phyloP scores from a whole-genome alignment of 1,284 basidiomycete species.

The Butyriboletus regius region DNA sequence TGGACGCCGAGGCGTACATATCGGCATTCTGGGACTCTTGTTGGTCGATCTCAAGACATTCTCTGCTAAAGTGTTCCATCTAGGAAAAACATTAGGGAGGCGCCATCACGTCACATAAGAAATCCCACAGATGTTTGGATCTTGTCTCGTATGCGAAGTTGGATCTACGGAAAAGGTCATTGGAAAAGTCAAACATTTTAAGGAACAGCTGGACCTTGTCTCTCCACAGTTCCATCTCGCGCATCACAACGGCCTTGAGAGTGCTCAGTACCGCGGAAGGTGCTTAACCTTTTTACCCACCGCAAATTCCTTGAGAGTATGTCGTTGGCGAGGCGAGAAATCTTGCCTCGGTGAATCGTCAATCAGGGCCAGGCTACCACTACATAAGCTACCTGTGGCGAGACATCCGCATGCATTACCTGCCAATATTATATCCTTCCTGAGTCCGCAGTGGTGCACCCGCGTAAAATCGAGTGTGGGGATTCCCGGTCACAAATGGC shows the following conservation, averaged over 20 bases:
- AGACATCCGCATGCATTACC: slow-evolving; percentile 38
- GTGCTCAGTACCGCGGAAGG: slow-evolving; percentile 5
- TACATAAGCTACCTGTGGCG: slow-evolving; percentile 6
- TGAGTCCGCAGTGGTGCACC: slow-evolving; percentile 82
- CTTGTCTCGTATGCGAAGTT: slow-evolving; percentile 80
- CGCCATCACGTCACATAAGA: neutral
- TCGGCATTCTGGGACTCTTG: slow-evolving; percentile 35
- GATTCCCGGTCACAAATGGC: slow-evolving; percentile 66
- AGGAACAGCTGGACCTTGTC: slow-evolving; percentile 63
- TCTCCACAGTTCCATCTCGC: slow-evolving; percentile 90
- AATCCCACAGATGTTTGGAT: slow-evolving; percentile 75
- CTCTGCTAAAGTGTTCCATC: slow-evolving; percentile 93
- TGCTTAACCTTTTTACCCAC: slow-evolving; percentile 27
- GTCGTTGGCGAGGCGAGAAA: slow-evolving; percentile 81
- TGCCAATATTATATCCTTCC: slow-evolving; percentile 86
- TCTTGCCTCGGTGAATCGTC: slow-evolving; percentile 79
- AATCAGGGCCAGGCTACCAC: slow-evolving; percentile 66
- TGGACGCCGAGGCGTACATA: slow-evolving; percentile 45
- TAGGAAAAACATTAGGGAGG: slow-evolving; percentile 24
- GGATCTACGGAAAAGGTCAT: slow-evolving; percentile 49
- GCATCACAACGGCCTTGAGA: slow-evolving; percentile 74
- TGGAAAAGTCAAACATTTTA: neutral
- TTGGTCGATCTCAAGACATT: slow-evolving; percentile 86
- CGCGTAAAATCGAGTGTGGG: slow-evolving; percentile 81
- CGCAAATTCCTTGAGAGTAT: slow-evolving; percentile 92